Conservation (phyloP, 2,329 filamentous ascomycete genomes). For the Orbilia blumenaviensis region DNA sequence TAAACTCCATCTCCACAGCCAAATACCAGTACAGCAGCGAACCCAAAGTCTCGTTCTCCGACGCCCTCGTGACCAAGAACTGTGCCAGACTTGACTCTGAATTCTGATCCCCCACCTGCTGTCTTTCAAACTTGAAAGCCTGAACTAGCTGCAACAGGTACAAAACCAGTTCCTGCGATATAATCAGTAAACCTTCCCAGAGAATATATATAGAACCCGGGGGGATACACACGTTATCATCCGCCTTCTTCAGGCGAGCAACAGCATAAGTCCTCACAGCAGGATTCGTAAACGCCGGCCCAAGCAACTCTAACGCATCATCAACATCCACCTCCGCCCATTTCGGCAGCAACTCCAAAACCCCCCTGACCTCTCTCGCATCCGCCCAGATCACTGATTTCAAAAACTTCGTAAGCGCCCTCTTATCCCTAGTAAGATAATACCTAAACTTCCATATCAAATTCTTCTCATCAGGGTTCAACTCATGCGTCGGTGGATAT, state of each 20-base stretch:
- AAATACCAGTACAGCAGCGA: slow-evolving; percentile 99
- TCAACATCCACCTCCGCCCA: slow-evolving; percentile 98
- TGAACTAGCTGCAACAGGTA: slow-evolving; percentile 95
- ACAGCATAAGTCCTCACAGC: slow-evolving; percentile 93
- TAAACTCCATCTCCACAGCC: slow-evolving; percentile 92
- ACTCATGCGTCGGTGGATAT: slow-evolving; percentile 87
- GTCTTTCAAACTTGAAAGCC: slow-evolving; percentile 89
- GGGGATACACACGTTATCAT: slow-evolving; percentile 70
- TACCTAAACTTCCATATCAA: slow-evolving; percentile 97
- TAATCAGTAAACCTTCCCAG: background rate
- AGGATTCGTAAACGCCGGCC: slow-evolving; percentile 87
- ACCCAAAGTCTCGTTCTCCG: slow-evolving; percentile 85
- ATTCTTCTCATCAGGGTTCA: slow-evolving; percentile 92
- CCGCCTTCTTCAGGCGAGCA: slow-evolving; percentile 86
- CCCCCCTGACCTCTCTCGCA: slow-evolving; percentile 82
- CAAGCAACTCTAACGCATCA: slow-evolving; percentile 91
- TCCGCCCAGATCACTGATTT: slow-evolving; percentile 97
- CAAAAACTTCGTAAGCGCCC: slow-evolving; percentile 93
- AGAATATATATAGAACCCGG: background rate
- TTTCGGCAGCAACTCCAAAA: slow-evolving; percentile 85
- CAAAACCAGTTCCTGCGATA: slow-evolving; percentile 74
- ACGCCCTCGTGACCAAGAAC: slow-evolving; percentile 88
- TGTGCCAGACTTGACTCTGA: slow-evolving; percentile 83
- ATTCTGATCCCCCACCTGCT: slow-evolving; percentile 66
- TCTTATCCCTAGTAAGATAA: slow-evolving; percentile 89